Evolutionary conservation across 768 basidiomycete genomes (phyloP), one percentile per base, ranked within the genome.

Genomic region (Fistulinella prunicolor): DNA sequence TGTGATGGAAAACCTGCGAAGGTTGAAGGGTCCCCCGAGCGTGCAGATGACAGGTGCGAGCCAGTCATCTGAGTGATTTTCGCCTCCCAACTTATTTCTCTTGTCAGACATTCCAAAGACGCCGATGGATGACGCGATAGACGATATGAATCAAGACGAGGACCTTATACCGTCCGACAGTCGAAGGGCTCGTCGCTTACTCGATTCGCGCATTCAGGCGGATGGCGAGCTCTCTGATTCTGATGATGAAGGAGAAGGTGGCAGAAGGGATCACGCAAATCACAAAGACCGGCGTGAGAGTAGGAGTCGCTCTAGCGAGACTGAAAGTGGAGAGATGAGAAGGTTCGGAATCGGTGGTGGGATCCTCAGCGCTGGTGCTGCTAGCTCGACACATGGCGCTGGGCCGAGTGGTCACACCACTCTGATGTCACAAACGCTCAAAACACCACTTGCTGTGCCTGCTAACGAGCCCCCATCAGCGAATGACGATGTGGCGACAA

Each of bases 161-260:
- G 92, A 95, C 56, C 71, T 88, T 57, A 81, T 86, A 38, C 77
- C 87, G 42, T 75, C 84, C 14, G 82, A 99, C 60, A 80, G 80
- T 10, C 80, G 94, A 42, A 78, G 89, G 55, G 83, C 87, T 20
- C 80, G 79, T 57, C 79, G 85, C 14, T 68, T 92, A 9, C 79
- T 94, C 28, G 95, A 99, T 63, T 79, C 83, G 20, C 76, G 85
- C 20, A 76, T 87, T 51, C 93, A 94, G 64, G 81, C 79, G 5
- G 92, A 95, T 34, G 88, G 86, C 19, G 91, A 94, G 60, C 76
- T 96, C 12, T 96, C 93, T 7, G 96, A 99, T 66, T 98, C 96
- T 2, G 96, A 99, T 55, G 96, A 99, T 63, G 96, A 99, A 69
- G 94, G 92, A 16, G 87, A 88, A 57, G 94, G 90, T 38, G 89